Percentiles rank a stretch among this genome's conserved stretches.
Conservation (phyloP, 495 filamentous ascomycete species). For the Penicillium simplicissimum region DNA sequence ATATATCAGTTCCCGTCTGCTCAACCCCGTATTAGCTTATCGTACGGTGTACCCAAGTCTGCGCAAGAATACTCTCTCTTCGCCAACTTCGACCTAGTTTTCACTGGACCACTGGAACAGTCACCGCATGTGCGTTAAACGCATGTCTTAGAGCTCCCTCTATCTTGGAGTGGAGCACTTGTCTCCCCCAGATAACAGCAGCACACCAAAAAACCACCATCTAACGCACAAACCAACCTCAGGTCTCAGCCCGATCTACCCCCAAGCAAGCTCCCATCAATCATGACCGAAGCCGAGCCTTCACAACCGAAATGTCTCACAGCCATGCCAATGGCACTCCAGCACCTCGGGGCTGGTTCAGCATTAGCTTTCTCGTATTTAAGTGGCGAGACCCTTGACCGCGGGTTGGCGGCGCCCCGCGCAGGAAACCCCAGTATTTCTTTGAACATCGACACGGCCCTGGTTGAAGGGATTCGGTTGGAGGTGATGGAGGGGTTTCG, state of each 20-base stretch:
- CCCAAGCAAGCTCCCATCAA: not conserved
- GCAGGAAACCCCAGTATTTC: not conserved
- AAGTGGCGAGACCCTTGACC: constrained; percentile 1
- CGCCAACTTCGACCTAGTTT: no score
- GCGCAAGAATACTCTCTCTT: no score
- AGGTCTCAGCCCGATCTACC: not conserved
- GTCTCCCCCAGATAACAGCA: not conserved
- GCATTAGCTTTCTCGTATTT: constrained; percentile 8
- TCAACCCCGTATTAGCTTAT: no score
- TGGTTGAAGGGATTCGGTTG: not conserved
- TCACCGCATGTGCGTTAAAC: no score
- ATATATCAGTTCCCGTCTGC: no score
- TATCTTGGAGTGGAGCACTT: no score
- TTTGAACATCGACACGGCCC: not conserved
- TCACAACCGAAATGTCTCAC: constrained; percentile 6
- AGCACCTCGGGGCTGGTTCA: not conserved
- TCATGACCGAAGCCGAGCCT: constrained; percentile 4
- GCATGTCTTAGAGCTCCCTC: no score
- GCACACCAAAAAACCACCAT: not conserved
- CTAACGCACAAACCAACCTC: not conserved
- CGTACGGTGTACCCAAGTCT: no score
- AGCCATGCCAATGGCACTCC: constrained; percentile 1
- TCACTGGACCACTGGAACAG: no score
- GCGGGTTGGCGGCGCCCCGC: not conserved
- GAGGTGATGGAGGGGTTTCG: constrained; percentile 19